Percentiles rank a stretch among this genome's conserved stretches.
These are phyloP conservation scores for Nannochloris sp. DNA, from an alignment of 139 green algal genomes.

Conservation along the genomic window DNA sequence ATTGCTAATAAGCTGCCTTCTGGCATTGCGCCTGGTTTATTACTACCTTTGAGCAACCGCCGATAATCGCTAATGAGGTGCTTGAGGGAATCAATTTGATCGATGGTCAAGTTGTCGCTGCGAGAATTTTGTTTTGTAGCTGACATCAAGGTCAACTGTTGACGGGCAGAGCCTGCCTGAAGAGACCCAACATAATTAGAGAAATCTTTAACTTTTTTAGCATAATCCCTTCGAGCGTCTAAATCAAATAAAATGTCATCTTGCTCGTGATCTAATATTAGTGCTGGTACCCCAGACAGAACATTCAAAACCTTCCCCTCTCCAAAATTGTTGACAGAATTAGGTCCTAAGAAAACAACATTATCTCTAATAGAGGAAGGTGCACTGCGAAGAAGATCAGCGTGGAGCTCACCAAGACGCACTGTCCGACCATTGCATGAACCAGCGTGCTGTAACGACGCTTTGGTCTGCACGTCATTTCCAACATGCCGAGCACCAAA, in stretches of 20 bases:
- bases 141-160: too few species aligned
- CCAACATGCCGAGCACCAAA: neutral
- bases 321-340: neutral
- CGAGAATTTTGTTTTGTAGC: too few species aligned
- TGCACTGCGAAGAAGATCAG: neutral
- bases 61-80: too few species aligned
- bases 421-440: neutral
- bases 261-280: constrained; percentile 25
- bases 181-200: neutral
- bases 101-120: too few species aligned
- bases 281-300: constrained; percentile 11
- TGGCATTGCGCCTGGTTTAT: too few species aligned
- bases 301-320: neutral
- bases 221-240: constrained; percentile 15
- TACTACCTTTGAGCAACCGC: too few species aligned
- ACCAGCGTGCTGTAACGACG: neutral
- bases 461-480: neutral
- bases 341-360: neutral
- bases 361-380: constrained; percentile 15
- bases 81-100: too few species aligned
- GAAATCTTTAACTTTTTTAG: constrained; percentile 12
- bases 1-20: too few species aligned
- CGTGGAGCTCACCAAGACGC: neutral
- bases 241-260: neutral
- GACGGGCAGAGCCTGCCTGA: too few species aligned